Base-by-base conservation (phyloP, 2,329 filamentous ascomycete species). In the Colletotrichum sidae region DNA sequence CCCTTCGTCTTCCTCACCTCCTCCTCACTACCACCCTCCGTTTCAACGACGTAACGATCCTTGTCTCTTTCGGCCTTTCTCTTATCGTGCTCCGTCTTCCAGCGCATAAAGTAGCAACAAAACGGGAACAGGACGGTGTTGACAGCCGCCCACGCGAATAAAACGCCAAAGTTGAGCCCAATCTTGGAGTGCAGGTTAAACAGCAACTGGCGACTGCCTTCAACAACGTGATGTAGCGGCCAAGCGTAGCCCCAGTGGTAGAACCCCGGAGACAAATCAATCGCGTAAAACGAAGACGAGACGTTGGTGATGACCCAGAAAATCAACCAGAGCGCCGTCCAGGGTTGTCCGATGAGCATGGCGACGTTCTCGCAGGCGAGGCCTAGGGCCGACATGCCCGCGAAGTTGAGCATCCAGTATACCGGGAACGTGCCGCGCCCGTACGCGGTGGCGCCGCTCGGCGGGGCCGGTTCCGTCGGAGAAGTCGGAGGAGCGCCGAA, bases 231-330 rank as follows among this genome's bases (percentile, higher is more conserved):
- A 72, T 90, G 85, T 59, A 91, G 74, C 8, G 88, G 88, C 85
- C 87, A 88, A 0, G 83, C 88, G 71, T 88, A 88, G 0, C 86
- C 87, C 85, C 86, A 91, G 2, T 75, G 72, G 71, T 87, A 91
- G 70, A 91, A 90, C 0, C 74, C 77, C 0, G 86, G 84, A 2
- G 85, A 83, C 33, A 91, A 76, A 34, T 87, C 85, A 47, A 90
- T 77, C 4, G 84, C 76, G 72, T 90, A 87, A 69, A 91, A 89
- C 0, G 81, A 77, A 0, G 86, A 89, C 0, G 82, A 78, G 0
- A 90, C 86, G 70, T 91, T 91, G 7, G 86, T 84, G 60, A 91
- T 88, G 46, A 90, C 86, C 88, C 87, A 90, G 70, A 89, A 90
- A 60, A 90, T 89, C 2, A 91, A 75, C 82, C 88, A 91, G 0